Base-by-base conservation (phyloP, 345 rosid genomes). In the Citrus sp. region DNA sequence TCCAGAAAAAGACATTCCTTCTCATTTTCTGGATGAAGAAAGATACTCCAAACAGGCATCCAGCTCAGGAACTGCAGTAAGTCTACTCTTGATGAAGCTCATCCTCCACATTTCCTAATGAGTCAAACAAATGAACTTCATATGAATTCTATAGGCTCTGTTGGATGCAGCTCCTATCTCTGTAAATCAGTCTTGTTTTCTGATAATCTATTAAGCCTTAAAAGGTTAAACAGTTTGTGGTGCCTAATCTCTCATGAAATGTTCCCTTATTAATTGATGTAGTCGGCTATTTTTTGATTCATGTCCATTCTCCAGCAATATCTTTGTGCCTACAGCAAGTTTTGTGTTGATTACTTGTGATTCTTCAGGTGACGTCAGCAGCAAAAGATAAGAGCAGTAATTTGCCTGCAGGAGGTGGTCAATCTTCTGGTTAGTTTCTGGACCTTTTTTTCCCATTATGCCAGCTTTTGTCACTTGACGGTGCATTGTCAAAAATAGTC, bases 1-100 rank as follows among this genome's bases (percentile, higher is more conserved):
- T 79, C 77, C 91, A 96, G 99, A 96, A 81, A 96, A 94, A 72
- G 99, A 96, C 84, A 80, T 94, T 76, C 99, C 99, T 34, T 82
- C 93, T 73, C 90, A 87, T 66, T 90, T 88, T 84, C 86, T 92
- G 69, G 98, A 94, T 86, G 99, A 94, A 82, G 99, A 86, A 78
- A 86, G 82, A 81, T 56, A 80, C 58, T 76, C 88, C 2, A 96
- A 91, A 80, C 91, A 92, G 86, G 91, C 95, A 82, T 89, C 98
- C 75, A 89, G 94, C 92, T 92, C 98, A 24, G 97, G 88, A 85
- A 87, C 89, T 58, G 84, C 85, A 1, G 99, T 95, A 84, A 87
- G 87, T 77, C 54, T 60, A 55, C 27, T 56, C 64, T 66, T 73
- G 64, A 54, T 54, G 35, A 18, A 2, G 24, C 18, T 66, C 13